Evolutionary conservation across 306 rosid species (phyloP).

Genomic region (Cicer pinnatifidum): DNA sequence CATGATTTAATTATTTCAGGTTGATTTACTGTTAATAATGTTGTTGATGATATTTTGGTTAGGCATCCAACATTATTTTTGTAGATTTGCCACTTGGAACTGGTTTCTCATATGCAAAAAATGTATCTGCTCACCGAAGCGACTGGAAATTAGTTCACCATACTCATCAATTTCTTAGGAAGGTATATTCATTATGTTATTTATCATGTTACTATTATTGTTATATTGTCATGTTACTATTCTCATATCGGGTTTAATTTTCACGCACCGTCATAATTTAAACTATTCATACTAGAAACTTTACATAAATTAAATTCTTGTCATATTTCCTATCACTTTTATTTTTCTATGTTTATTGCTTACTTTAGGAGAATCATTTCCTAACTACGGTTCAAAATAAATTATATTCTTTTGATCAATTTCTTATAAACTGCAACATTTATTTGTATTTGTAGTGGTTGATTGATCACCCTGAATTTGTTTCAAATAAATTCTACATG

Average conservation of each 20-base stretch:
- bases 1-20: background rate
- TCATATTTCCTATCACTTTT: no score
- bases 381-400: background rate
- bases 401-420: background rate
- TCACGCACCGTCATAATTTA: no score
- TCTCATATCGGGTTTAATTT: no score
- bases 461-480: conserved; percentile 61
- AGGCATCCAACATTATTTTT: conserved; percentile 61
- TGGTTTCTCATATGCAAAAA: conserved; percentile 68
- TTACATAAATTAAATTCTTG: no score
- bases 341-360: background rate
- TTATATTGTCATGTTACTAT: background rate
- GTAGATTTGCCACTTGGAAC: conserved; percentile 65
- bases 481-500: conserved; percentile 58
- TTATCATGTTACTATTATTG: no score
- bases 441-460: conserved; percentile 64
- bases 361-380: background rate
- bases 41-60: background rate
- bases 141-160: conserved; percentile 52
- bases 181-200: conserved; percentile 41
- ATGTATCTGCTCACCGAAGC: conserved; percentile 32
- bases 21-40: background rate
- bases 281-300: no score
- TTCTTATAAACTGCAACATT: background rate
- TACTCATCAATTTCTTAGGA: conserved; percentile 57